Evolutionary conservation across 345 rosid species (phyloP).

Genomic region (Eucalyptus brandiana): DNA sequence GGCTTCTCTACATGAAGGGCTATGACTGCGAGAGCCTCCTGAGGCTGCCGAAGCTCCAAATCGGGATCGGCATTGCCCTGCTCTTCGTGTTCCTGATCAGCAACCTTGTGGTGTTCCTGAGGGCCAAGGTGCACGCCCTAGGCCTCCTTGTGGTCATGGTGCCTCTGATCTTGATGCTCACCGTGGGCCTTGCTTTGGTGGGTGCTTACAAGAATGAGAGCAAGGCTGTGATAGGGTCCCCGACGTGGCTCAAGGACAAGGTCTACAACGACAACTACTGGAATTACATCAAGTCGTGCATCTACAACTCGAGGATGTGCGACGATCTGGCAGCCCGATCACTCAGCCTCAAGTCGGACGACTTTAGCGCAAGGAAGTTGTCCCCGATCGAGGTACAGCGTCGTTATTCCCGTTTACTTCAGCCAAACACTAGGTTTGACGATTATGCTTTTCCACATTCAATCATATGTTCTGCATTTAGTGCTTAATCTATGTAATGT

Average conservation of each 20-base stretch:
- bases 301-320: conserved; percentile 33
- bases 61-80: conserved; percentile 25
- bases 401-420: neutral
- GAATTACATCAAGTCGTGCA: conserved; percentile 53
- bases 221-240: conserved; percentile 34
- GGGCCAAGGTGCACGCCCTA: conserved; percentile 28
- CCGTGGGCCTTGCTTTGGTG: conserved; percentile 44
- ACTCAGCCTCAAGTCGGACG: conserved; percentile 8
- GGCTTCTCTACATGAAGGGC: conserved; percentile 63
- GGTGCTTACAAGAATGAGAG: conserved; percentile 42
- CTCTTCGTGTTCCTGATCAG: conserved; percentile 36
- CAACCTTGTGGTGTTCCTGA: conserved; percentile 20
- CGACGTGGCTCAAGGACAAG: conserved; percentile 41
- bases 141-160: conserved; percentile 44
- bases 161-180: conserved; percentile 35
- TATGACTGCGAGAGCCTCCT: conserved; percentile 62
- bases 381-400: conserved; percentile 43
- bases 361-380: conserved; percentile 22
- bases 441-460: too few species aligned
- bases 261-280: conserved; percentile 26
- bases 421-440: neutral
- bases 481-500: neutral
- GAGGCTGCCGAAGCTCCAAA: conserved; percentile 43
- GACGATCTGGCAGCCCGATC: conserved; percentile 20
- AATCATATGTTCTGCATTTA: neutral